Evolutionary conservation across 805 yeast species (phyloP).

Genomic region (Nakazawaea siamensis): DNA sequence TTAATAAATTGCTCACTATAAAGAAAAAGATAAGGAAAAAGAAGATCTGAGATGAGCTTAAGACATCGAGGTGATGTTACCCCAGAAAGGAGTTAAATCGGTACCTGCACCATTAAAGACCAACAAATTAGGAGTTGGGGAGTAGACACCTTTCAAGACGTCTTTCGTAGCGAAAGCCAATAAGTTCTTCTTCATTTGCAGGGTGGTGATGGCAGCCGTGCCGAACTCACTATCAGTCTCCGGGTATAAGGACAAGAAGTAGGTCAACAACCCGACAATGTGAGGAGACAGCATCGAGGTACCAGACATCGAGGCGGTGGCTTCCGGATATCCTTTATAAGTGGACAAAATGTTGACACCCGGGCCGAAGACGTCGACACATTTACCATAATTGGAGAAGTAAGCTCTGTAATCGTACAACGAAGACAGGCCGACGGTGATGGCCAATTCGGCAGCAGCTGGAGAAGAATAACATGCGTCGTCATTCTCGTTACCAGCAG

Average conservation of each 20-base stretch:
- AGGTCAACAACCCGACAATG: slow-evolving; percentile 45
- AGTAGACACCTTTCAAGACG: slow-evolving; percentile 35
- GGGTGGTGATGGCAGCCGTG: slow-evolving; percentile 37
- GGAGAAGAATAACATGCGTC: slow-evolving; percentile 57
- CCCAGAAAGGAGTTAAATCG: slow-evolving; percentile 45
- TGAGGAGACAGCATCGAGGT: slow-evolving; percentile 63
- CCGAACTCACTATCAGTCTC: slow-evolving; percentile 39
- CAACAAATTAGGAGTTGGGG: slow-evolving; percentile 47
- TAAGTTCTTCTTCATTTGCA: slow-evolving; percentile 44
- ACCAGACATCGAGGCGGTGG: slow-evolving; percentile 48
- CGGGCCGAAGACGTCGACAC: slow-evolving; percentile 48
- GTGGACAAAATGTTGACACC: slow-evolving; percentile 50
- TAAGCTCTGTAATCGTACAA: slow-evolving; percentile 36
- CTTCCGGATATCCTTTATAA: slow-evolving; percentile 42
- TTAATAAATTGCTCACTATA: neutral
- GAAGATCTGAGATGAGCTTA: neutral
- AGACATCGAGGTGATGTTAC: too few relatives aligned
- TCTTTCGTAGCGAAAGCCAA: slow-evolving; percentile 43
- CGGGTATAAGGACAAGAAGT: slow-evolving; percentile 50
- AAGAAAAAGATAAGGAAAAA: neutral
- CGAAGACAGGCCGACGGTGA: slow-evolving; percentile 45
- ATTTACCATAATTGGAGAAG: slow-evolving; percentile 46
- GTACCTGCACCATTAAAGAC: slow-evolving; percentile 57
- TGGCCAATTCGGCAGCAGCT: slow-evolving; percentile 47
- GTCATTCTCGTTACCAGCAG: slow-evolving; percentile 55